phyloP scores from a whole-genome alignment of 2,329 filamentous ascomycete species.

The Sporothrix luriei region DNA sequence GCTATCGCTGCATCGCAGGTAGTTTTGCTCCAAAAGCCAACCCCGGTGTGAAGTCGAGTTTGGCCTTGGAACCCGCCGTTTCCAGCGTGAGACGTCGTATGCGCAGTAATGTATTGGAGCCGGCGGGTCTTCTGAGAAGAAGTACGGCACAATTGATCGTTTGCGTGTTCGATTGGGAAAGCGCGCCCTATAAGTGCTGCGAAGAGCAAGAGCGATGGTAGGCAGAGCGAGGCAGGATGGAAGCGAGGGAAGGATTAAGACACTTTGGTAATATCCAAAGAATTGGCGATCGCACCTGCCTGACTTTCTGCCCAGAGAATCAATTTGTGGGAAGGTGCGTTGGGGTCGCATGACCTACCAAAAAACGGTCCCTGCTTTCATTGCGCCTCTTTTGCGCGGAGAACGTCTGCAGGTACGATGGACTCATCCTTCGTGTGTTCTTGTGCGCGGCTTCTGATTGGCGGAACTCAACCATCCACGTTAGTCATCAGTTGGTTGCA shows the following conservation, averaged over 20 bases:
- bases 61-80: not conserved
- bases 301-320: not conserved
- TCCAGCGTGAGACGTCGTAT: not conserved
- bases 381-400: constrained; percentile 2
- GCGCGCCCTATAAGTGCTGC: not conserved
- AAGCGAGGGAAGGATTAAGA: not conserved
- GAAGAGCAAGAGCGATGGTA: not conserved
- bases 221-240: not conserved
- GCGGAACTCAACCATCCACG: not conserved
- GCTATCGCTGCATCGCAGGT: constrained; percentile 9
- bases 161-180: not conserved
- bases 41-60: not conserved
- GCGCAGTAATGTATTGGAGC: not conserved
- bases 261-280: not conserved
- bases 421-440: not conserved
- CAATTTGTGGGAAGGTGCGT: constrained; percentile 11
- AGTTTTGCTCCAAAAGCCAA: not conserved
- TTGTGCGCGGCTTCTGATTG: constrained; percentile 10
- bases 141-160: not conserved
- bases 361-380: constrained; percentile 5
- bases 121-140: not conserved
- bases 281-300: constrained; percentile 19
- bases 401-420: constrained; percentile 19
- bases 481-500: not conserved
- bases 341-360: constrained; percentile 14